Evolutionary conservation across 129 eudicot genomes (phyloP), one percentile per base, ranked within the genome.

Genomic region (Tanacetum coccineum): DNA sequence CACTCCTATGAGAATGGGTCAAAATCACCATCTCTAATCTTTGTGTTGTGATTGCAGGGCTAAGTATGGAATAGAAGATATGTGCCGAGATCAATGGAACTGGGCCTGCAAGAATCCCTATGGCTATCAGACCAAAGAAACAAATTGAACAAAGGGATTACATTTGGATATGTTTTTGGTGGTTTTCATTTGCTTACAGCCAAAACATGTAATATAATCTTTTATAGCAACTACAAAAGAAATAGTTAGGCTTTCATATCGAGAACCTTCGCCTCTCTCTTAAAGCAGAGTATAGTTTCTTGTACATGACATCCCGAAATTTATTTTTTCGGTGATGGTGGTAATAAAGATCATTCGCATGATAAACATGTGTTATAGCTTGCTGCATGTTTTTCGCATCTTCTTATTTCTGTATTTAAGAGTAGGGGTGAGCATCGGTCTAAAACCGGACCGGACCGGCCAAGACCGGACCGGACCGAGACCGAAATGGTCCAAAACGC

Each of bases 81-180:
- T 92, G 98, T 91, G 98, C 62, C 63, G 87, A 61, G 97, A 87
- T 75, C 97, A 82, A 62, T 91, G 97, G 97, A 87, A 91, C 71
- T 91, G 95, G 97, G 95, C 97, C 30, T 81, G 83, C 87, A 87
- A 85, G 81, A 91, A 91, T 62, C 96, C 97, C 1, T 85, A 87
- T 14, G 97, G 97, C 79, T 91, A 91, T 48, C 56, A 73, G 53
- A 64, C 66, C 63, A 9, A 73, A 64, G 65, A 45, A 36, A 66
- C 71, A 14, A 13, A 28, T 44, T 66, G 46, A 28, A 66, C 21
- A 36, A 47, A 48, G 22, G 17, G 54, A 26, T 4, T 17, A 18
- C 7, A 28, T 32, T 0, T 47, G 59, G 4, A 1, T 21, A 30
- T 60, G 26, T 60, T 60, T 30, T 30, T 15, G 11, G 62, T 22